Evolutionary conservation across 1,284 basidiomycete genomes (phyloP), one percentile per base, ranked within the genome.

Genomic region (Dichomitus squalens): DNA sequence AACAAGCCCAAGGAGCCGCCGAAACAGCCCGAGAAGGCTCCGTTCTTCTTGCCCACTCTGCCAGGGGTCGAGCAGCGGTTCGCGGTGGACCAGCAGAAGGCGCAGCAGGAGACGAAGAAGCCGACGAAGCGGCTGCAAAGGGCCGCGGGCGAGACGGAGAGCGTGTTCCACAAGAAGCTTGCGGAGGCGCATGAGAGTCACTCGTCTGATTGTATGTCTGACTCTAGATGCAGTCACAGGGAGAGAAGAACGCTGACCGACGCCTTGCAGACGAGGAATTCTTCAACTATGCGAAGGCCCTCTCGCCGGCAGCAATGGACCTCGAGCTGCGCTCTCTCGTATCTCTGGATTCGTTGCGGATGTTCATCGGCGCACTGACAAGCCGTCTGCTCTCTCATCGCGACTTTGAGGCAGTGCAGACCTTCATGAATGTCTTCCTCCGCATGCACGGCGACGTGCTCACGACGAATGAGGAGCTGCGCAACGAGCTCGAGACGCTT

Each of bases 1-100:
- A 98, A 99, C 73, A 97, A 96, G 79, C 96, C 97, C 7, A 96
- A 92, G 73, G 95, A 98, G 64, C 84, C 95, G 0, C 95, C 95
- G 3, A 98, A 98, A 75, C 92, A 90, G 36, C 94, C 95, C 3
- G 95, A 98, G 75, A 85, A 92, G 60, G 96, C 95, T 1, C 97
- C 97, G 0, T 99, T 99, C 81, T 99, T 99, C 81, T 77, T 99
- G 16, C 95, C 95, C 7, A 94, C 93, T 1, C 75, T 98, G 3
- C 83, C 93, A 14, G 94, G 93, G 14, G 83, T 94, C 20, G 90
- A 95, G 62, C 82, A 86, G 14, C 82, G 91, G 16, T 96, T 96
- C 70, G 88, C 85, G 23, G 68, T 88, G 3, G 78, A 80, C 72
- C 77, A 55, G 69, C 70, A 48, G 63, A 77, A 75, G 70, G 75